Percentiles rank a stretch among this genome's conserved stretches.
Conservation (phyloP, 192 early-diverging fungal genomes). For the Oehlia diaphana region DNA sequence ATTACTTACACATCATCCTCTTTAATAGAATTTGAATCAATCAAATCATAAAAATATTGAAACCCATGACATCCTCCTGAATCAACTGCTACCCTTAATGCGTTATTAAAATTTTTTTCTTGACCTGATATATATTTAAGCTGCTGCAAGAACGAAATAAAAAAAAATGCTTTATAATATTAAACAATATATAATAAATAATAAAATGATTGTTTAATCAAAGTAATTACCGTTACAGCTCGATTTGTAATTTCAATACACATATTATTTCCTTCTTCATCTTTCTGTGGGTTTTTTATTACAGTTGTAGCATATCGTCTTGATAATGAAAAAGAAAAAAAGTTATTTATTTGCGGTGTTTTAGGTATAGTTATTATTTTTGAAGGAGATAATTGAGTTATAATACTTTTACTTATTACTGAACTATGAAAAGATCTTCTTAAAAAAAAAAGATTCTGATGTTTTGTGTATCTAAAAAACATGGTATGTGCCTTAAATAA, state of each 20-base stretch:
- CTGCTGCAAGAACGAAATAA: conserved; percentile 44
- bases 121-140: conserved; percentile 44
- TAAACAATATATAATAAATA: not conserved
- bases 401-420: too few species aligned
- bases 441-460: too few species aligned
- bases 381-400: too few species aligned
- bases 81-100: conserved; percentile 74
- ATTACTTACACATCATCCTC: conserved; percentile 66
- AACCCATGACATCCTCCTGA: conserved; percentile 89
- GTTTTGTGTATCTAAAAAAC: too few species aligned
- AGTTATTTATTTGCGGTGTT: not conserved
- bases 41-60: conserved; percentile 80
- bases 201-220: not conserved
- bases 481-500: too few species aligned
- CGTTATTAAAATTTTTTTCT: conserved; percentile 49
- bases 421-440: too few species aligned
- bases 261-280: conserved; percentile 41
- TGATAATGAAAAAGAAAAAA: not conserved
- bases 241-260: conserved; percentile 49
- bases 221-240: conserved; percentile 45
- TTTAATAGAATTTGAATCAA: conserved; percentile 49
- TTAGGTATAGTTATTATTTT: not conserved
- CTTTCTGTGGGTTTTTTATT: conserved; percentile 37
- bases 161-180: not conserved
- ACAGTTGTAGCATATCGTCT: not conserved